Evolutionary conservation across 2,329 filamentous ascomycete genomes (phyloP), one percentile per base, ranked within the genome.

Genomic region (Diplodia seriata): DNA sequence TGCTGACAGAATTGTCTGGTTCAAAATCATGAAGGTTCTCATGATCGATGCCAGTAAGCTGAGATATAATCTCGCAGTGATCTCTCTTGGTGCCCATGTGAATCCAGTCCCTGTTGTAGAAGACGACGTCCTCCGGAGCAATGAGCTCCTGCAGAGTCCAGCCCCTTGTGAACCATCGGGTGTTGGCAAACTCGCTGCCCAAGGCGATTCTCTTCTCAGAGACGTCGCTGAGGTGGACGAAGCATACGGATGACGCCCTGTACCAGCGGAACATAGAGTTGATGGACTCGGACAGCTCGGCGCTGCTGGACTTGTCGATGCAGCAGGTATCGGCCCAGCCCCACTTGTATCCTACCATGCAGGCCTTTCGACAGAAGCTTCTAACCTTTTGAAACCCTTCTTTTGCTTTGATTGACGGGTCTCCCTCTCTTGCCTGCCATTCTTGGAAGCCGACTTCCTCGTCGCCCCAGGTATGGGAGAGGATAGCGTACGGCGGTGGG

Each of bases 321-420:
- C 69, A 72, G 62, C 68, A 70, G 12, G 70, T 71, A 43, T 76
- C 74, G 8, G 72, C 70, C 74, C 74, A 76, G 2, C 73, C 36
- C 20, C 56, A 69, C 20, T 69, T 20, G 33, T 70, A 72, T 2
- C 70, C 71, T 38, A 72, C 67, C n/a, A 43, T 40, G 1, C 40
- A 4, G 1, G 73, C 71, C 18, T 69, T 31, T 15, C 20, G 20
- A 43, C 69, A 69, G 23, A 14, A 15, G n/a, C 4, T 23, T 29
- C 4, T 4, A 70, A 55, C 53, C 64, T 70, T 18, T 18, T 9
- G 31, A 2, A 68, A n/a, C 50, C 68, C 15, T 50, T n/a, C 33
- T 47, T 69, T 43, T 50, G 9, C 11, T 65, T 26, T 4, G 47
- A 47, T n/a, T 8, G 18, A n/a, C 18, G 6, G 43, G 18, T 47